These are phyloP conservation scores for Sisymbrium altissimum DNA, from an alignment of 345 rosid genomes.

Conservation along the genomic window DNA sequence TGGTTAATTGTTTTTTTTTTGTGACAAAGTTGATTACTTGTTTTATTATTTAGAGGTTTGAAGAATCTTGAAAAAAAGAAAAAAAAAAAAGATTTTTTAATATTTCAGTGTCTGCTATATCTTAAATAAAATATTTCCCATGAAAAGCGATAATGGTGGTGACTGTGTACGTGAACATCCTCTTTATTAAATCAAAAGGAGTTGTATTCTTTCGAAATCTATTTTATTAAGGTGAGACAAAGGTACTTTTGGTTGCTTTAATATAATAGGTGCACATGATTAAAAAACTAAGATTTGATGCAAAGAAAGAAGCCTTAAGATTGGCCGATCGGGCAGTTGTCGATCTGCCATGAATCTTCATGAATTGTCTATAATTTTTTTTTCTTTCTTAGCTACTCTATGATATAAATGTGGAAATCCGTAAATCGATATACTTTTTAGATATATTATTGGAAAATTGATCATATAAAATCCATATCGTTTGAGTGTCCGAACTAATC, in stretches of 20 bases:
- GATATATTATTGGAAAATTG: not conserved
- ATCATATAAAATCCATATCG: not conserved
- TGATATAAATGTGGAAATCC: conserved; percentile 25
- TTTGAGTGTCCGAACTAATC: not conserved
- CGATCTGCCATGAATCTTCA: conserved; percentile 24
- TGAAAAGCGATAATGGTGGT: too few relatives aligned
- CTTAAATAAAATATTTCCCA: too few relatives aligned
- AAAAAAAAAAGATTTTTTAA: too few relatives aligned
- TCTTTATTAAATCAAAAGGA: conserved; percentile 20
- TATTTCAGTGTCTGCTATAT: too few relatives aligned
- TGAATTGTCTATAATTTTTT: not conserved
- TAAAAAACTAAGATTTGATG: conserved; percentile 19
- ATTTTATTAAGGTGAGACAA: conserved; percentile 9
- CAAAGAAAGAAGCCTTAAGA: conserved; percentile 15
- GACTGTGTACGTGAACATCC: conserved; percentile 27
- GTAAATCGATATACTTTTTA: conserved; percentile 4
- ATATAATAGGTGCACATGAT: not conserved
- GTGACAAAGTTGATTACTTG: too few relatives aligned
- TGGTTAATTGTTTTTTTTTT: too few relatives aligned
- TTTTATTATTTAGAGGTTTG: too few relatives aligned
- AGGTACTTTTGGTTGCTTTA: conserved; percentile 9
- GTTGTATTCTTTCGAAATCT: conserved; percentile 1
- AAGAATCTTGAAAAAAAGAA: too few relatives aligned
- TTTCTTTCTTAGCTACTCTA: conserved; percentile 6
- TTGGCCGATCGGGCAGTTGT: conserved; percentile 33